Evolutionary conservation across 331 rosid genomes (phyloP), one percentile per base, ranked within the genome.

Genomic region (Quercus lobata): DNA sequence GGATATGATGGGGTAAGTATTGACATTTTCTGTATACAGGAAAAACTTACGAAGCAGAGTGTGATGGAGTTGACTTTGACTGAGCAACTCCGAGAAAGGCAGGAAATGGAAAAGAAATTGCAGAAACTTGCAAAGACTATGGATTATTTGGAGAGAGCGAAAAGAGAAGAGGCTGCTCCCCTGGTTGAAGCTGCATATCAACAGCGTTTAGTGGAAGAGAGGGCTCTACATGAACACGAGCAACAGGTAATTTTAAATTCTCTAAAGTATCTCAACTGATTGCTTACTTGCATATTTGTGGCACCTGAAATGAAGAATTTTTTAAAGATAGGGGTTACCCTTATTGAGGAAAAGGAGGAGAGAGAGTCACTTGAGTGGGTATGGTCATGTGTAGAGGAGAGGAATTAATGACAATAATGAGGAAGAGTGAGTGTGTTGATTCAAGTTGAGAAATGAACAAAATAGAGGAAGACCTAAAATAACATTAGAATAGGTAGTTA

Each of bases 121-220:
- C 94, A 88, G 35, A 96, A 96, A 80, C 78, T 89, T 2, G 91
- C 91, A 0, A 96, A 93, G 73, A 91, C 97, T 9, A 96, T 96
- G 99, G 99, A 96, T 83, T 77, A 88, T 83, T 79, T 90, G 79
- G 99, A 96, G 82, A 91, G 99, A 79, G 99, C 99, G 27, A 96
- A 92, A 85, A 86, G 99, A 79, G 99, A 96, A 79, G 99, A 90
- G 82, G 90, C 97, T 27, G 97, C 98, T 61, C 90, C 99, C 1
- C 76, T 93, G 73, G 92, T 96, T 88, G 97, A 91, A 82, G 97
- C 98, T 84, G 91, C 93, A 4, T 93, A 85, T 90, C 97, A 90
- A 80, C 87, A 89, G 73, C 97, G 92, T 57, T 72, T 91, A 37
- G 94, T 91, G 30, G 97, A 93, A 86, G 99, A 96, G 83, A 89